Conservation (phyloP, 305 asterid species). For the Fraxinus xanthoxyloides region DNA sequence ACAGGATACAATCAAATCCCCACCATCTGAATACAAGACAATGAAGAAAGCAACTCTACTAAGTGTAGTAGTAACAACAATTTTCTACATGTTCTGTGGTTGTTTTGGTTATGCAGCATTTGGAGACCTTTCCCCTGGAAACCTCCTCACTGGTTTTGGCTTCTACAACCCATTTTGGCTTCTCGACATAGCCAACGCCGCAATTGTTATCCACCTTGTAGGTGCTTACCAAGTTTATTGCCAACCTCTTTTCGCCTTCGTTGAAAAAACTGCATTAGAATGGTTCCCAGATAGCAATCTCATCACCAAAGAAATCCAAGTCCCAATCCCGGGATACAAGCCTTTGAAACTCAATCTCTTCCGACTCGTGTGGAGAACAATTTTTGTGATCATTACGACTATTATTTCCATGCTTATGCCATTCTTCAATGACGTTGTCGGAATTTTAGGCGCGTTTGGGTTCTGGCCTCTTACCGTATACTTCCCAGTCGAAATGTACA, state of each 20-base stretch:
- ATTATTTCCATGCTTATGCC: slow-evolving; percentile 73
- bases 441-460: slow-evolving; percentile 74
- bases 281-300: slow-evolving; percentile 8
- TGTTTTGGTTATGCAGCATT: slow-evolving; percentile 90
- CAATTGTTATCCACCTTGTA: slow-evolving; percentile 73
- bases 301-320: neutral
- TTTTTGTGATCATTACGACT: slow-evolving; percentile 57
- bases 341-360: slow-evolving; percentile 46
- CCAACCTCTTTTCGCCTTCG: slow-evolving; percentile 82
- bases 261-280: slow-evolving; percentile 31
- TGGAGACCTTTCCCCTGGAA: slow-evolving; percentile 77
- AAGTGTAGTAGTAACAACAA: slow-evolving; percentile 67
- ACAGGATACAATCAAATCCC: slow-evolving; percentile 77
- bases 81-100: slow-evolving; percentile 87
- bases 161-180: slow-evolving; percentile 86
- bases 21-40: slow-evolving; percentile 78
- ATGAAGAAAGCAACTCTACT: slow-evolving; percentile 75
- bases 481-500: slow-evolving; percentile 15
- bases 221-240: slow-evolving; percentile 90
- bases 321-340: slow-evolving; percentile 6
- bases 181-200: slow-evolving; percentile 36
- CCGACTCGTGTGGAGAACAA: slow-evolving; percentile 62
- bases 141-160: slow-evolving; percentile 79
- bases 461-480: slow-evolving; percentile 61
- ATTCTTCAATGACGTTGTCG: slow-evolving; percentile 75